phyloP scores from a whole-genome alignment of 352 stramenopile species.

The Pythium sukuiense region DNA sequence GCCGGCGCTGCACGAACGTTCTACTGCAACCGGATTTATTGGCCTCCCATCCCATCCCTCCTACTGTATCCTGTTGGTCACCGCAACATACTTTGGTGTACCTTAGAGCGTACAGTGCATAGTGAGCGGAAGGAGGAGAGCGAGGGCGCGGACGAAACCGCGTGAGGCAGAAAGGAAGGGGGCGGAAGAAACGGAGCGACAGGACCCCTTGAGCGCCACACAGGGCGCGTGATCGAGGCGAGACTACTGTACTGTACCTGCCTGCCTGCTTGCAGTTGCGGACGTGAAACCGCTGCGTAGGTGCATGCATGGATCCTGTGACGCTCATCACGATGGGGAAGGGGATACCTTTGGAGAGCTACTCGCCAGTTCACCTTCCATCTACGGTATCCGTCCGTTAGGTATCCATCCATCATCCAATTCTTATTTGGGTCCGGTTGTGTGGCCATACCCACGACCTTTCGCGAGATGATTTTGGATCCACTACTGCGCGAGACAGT shows the following conservation, averaged over 20 bases:
- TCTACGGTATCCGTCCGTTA: not conserved
- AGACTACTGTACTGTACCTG: too few relatives aligned
- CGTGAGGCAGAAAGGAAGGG: not conserved
- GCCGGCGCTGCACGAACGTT: not conserved
- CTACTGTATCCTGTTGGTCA: not conserved
- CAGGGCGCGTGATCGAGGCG: not conserved
- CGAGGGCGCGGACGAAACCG: not conserved
- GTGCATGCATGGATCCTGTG: not conserved
- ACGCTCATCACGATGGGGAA: not conserved
- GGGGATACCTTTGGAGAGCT: not conserved
- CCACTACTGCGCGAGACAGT: constrained; percentile 14
- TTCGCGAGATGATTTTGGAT: not conserved
- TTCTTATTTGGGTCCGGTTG: constrained; percentile 1
- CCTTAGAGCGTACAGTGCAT: not conserved
- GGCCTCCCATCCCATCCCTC: not conserved
- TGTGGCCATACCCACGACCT: not conserved
- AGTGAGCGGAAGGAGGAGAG: not conserved
- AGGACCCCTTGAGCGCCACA: not conserved
- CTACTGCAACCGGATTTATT: constrained; percentile 1
- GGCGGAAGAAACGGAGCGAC: constrained; percentile 2
- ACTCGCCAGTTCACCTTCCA: not conserved
- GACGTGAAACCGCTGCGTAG: not conserved
- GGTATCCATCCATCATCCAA: not conserved
- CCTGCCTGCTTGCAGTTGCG: not conserved
- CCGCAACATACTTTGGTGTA: not conserved